Evolutionary conservation across 192 early-diverging fungal genomes (phyloP).

Genomic region (Umbelopsis ramanniana): DNA sequence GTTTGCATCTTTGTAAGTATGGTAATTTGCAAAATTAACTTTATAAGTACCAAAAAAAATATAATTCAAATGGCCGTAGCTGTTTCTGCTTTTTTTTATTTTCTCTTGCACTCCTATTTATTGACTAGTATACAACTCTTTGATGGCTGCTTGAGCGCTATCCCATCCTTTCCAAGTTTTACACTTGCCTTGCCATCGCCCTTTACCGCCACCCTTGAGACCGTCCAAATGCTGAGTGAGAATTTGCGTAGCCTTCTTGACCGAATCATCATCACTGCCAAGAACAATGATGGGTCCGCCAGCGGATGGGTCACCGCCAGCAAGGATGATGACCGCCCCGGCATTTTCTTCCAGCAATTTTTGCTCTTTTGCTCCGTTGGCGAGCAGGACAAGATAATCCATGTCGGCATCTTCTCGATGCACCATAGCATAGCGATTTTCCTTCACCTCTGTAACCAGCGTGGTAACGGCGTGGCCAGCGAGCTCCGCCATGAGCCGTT

Average conservation of each 20-base stretch:
- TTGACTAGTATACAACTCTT: neutral
- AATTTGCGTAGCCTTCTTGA: constrained; percentile 41
- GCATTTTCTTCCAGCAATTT: constrained; percentile 26
- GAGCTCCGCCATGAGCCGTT: constrained; percentile 41
- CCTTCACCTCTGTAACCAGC: constrained; percentile 31
- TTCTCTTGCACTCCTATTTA: neutral
- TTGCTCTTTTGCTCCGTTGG: constrained; percentile 39
- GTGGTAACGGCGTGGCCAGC: constrained; percentile 42
- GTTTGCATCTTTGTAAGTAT: neutral
- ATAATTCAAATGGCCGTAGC: neutral
- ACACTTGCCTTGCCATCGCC: constrained; percentile 56
- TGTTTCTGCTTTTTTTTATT: too few relatives aligned
- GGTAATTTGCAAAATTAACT: neutral
- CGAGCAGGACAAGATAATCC: constrained; percentile 42
- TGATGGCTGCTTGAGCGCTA: constrained; percentile 1
- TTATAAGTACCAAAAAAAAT: neutral
- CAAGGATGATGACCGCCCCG: constrained; percentile 36
- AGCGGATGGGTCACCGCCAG: constrained; percentile 43
- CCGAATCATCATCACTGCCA: constrained; percentile 37
- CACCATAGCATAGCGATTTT: constrained; percentile 27
- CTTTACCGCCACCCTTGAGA: constrained; percentile 56
- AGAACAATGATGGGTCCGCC: constrained; percentile 51
- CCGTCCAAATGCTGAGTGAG: constrained; percentile 32
- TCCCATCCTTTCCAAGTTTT: constrained; percentile 44
- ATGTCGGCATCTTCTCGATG: constrained; percentile 57